Base-by-base conservation (phyloP, 129 eudicot genomes). In the Flaveria linearis region DNA sequence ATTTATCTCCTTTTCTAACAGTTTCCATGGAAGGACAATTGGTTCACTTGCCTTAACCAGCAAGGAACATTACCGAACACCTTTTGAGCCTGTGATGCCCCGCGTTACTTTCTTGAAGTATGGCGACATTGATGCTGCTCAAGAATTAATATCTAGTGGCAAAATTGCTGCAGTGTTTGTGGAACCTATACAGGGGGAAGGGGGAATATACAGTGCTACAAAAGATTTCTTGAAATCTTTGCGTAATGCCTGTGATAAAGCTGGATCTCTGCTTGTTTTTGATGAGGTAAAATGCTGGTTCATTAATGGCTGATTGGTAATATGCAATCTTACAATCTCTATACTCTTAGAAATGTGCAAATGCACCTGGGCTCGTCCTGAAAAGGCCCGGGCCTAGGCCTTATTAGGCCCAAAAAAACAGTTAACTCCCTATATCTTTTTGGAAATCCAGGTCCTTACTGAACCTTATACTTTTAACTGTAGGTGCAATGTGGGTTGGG, bases 401-500 rank as follows among this genome's bases (percentile, higher is more conserved):
- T 7, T 7, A 9, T 52, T 52, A 52, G 17, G 18, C 13, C 62
- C 12, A 23, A 56, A 56, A 56, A 56, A 9, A 6, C 12, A 56
- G 28, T 18, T 2, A 56, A 56, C 5, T 7, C 7, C 7, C 20
- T 15, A 4, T 51, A 16, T 51, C 0, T 1, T 0, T 50, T 50
- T 50, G 18, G 7, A 51, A 51, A 51, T 2, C 20, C 8, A 51
- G 56, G 18, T 51, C 20, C 56, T 51, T 51, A 51, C 63, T 56
- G 30, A 20, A 11, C 0, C 14, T 7, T 14, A 10, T 52, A n/a
- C 43, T 18, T 72, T 22, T 68, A 10, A 75, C 41, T 39, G 10
- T 39, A 90, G 98, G 87, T 90, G 68, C 98, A 93, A 87, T 94
- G 98, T 78, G 97, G 97, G 22, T 79, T 88, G 81, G 97, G 98